Percentiles rank a stretch among this genome's conserved stretches.
Conservation (phyloP, 148 eudicot species). For the Linanthus parryae region DNA sequence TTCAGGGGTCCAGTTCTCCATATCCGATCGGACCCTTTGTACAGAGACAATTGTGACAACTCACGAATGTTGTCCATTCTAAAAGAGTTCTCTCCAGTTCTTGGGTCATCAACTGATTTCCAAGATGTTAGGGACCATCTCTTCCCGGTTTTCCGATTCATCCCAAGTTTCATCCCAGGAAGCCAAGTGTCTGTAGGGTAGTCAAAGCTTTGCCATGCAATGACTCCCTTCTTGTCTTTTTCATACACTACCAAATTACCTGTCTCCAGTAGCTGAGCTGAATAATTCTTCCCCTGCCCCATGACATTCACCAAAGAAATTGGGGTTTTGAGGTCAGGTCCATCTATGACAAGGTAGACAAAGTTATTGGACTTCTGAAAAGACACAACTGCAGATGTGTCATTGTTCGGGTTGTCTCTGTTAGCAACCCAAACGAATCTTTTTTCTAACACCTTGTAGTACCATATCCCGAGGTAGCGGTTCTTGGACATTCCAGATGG, state of each 20-base stretch:
- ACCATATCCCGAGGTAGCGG: constrained; percentile 30
- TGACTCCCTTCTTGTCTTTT: no score
- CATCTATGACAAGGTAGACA: constrained; percentile 10
- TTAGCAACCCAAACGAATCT: constrained; percentile 23
- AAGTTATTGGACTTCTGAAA: constrained; percentile 1
- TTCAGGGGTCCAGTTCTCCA: constrained; percentile 37
- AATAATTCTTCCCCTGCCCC: no score
- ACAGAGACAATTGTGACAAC: constrained; percentile 13
- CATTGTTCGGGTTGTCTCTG: constrained; percentile 9
- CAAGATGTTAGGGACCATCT: constrained; percentile 20
- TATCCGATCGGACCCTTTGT: background rate
- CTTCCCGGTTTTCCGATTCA: constrained; percentile 7
- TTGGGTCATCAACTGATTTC: constrained; percentile 16
- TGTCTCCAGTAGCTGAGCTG: constrained; percentile 17
- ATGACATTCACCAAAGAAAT: no score
- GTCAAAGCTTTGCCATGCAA: constrained; percentile 29
- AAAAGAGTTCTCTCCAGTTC: constrained; percentile 11
- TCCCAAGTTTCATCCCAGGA: constrained; percentile 28
- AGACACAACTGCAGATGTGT: constrained; percentile 14
- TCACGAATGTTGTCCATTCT: constrained; percentile 16
- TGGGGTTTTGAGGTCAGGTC: background rate
- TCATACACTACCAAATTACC: constrained; percentile 33
- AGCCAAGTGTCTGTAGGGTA: constrained; percentile 20
- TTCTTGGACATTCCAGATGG: constrained; percentile 16
- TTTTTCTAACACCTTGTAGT: constrained; percentile 4